Base-by-base conservation (phyloP, 176 grass and related monocot species). In the Tillandsia fasciculata region DNA sequence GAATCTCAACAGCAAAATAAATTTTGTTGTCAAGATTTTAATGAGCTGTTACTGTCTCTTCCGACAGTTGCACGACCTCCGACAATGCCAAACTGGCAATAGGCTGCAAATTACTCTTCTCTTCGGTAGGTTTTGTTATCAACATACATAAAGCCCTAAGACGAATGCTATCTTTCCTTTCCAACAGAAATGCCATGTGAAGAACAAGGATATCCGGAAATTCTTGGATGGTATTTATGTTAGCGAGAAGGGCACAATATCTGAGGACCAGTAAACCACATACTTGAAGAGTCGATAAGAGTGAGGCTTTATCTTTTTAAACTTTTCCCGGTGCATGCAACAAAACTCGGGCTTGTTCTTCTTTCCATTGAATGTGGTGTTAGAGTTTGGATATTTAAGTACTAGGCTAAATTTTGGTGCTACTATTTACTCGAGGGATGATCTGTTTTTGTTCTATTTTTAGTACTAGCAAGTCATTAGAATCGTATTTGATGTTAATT, bases 191-290 rank as follows among this genome's bases (percentile, higher is more conserved):
- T 93, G 90, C 67, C 90, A 93, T 20, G 90, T 93, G 13, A 93
- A 89, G 74, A 93, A 89, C n/a, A 93, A 93, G 77, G 90, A 93
- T 73, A 89, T 93, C 78, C 76, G 90, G 54, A 93, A 93, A 77
- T 93, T 93, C 66, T 75, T 93, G 69, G 90, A 93, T 6, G 90
- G 90, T 22, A 93, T 93, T 56, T 93, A 93, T 0, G 86, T 93
- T 5, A 93, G 86, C 1, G 90, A 93, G 74, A 93, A 89, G 80
- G 71, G 86, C 4, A 69, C 77, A 4, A 86, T 89, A 74, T 52
- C 63, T 0, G 86, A 76, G 47, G 90, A 93, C 1, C 80, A 88
- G 74, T 83, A 51, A 84, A 11, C 66, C 11, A 20, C 22, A 22
- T 20, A 59, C 3, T 22, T 7, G 15, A 61, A 7, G 15, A 61